Base-by-base conservation (phyloP, 1,139 yeast genomes). In the Candida tetrigidarum region DNA sequence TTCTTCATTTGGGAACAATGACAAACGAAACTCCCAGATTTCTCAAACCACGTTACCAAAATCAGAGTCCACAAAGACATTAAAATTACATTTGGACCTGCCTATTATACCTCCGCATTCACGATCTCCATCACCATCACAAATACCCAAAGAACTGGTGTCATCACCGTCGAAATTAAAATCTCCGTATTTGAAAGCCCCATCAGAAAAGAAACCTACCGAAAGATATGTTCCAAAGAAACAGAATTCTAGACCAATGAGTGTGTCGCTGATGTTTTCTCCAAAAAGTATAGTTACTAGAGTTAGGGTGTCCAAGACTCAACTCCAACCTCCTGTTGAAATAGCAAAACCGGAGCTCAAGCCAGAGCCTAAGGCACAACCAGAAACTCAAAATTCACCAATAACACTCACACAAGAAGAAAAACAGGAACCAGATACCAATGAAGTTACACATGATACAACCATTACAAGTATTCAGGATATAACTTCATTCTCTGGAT, bases 401-500 rank as follows among this genome's bases (percentile, higher is more conserved):
- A 19, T 12, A 3, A 28, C 12, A 11, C 11, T 9, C 4, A 16
- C 27, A 20, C 26, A 33, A 16, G 10, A 20, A 20, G 16, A 33
- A 19, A 14, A 7, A 20, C 26, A 23, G 4, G 29, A 25, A 14
- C 10, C n/a, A 11, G 9, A 23, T 10, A 26, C 18, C 11, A 11
- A 34, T 10, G 37, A 34, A 23, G 37, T 22, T 9, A 5, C n/a
- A 6, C 37, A 29, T 29, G 41, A 37, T 28, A 29, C 16, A 20
- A 37, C 33, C 11, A 27, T 19, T n/a, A 9, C 25, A n/a, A 12
- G 19, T 27, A 12, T 20, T 12, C 41, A 23, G 5, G 41, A 38
- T 16, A 23, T 38, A 10, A 30, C 41, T 29, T 30, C 29, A 30
- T 38, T 38, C 30, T 38, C 41, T 7, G 41, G 41, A 12, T 38